Percentiles rank a stretch among this genome's conserved stretches.
Conservation (phyloP, 495 filamentous ascomycete genomes). For the Pseudomonodictys pantanalensis region DNA sequence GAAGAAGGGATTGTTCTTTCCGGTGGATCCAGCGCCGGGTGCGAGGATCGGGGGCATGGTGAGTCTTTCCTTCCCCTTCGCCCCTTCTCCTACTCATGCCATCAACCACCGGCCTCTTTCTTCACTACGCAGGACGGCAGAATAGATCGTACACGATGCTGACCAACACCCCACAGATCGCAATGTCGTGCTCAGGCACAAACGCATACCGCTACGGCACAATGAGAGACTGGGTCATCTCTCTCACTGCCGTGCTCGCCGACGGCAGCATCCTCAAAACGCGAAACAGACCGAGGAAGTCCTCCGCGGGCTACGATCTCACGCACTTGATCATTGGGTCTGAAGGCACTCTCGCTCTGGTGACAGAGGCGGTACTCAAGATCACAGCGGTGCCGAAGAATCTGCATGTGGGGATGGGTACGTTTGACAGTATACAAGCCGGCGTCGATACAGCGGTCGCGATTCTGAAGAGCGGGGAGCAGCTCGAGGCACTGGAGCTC, state of each 20-base stretch:
- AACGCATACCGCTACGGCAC: slow-evolving; percentile 93
- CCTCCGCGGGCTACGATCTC: slow-evolving; percentile 80
- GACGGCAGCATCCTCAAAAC: slow-evolving; percentile 92
- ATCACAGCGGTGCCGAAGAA: slow-evolving; percentile 71
- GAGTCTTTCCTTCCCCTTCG: slow-evolving; percentile 50
- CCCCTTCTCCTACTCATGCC: no score
- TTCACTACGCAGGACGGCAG: no score
- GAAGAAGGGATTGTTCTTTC: slow-evolving; percentile 69
- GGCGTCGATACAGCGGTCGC: slow-evolving; percentile 75
- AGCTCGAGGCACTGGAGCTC: slow-evolving; percentile 83
- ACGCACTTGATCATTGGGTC: slow-evolving; percentile 80
- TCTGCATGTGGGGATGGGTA: slow-evolving; percentile 73
- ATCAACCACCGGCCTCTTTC: no score
- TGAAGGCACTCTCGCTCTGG: slow-evolving; percentile 84
- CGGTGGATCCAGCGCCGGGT: slow-evolving; percentile 74
- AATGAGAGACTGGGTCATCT: slow-evolving; percentile 92
- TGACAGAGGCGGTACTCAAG: slow-evolving; percentile 83
- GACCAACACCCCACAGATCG: slow-evolving; percentile 25
- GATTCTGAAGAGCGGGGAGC: slow-evolving; percentile 73
- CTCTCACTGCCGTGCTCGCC: slow-evolving; percentile 83
- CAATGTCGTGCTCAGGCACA: slow-evolving; percentile 74
- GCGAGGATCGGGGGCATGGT: slow-evolving; percentile 94
- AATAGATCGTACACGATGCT: no score
- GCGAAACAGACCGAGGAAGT: slow-evolving; percentile 71
- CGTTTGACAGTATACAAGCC: slow-evolving; percentile 71